These are phyloP conservation scores for Eutrema yunnanense DNA, from an alignment of 345 rosid genomes.

Conservation along the genomic window DNA sequence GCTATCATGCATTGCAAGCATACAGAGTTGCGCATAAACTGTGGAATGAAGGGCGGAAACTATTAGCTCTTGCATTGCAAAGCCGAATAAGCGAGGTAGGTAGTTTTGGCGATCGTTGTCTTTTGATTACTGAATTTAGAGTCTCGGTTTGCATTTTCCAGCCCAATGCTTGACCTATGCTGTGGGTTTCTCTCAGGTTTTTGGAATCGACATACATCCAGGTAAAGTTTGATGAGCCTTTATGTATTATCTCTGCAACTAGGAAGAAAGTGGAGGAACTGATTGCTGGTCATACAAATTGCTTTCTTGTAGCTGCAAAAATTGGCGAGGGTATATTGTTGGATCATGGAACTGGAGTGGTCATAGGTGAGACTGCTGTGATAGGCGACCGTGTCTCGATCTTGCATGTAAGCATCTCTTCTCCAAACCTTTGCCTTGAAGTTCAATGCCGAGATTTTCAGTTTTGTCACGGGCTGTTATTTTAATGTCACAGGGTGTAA, in stretches of 20 bases:
- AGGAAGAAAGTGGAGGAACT: not conserved
- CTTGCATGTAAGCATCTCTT: slow-evolving; percentile 60
- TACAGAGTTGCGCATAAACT: slow-evolving; percentile 77
- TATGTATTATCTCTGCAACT: not conserved
- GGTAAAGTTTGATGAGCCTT: slow-evolving; percentile 37
- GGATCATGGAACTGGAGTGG: slow-evolving; percentile 92
- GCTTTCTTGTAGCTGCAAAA: slow-evolving; percentile 55
- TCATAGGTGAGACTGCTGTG: slow-evolving; percentile 88
- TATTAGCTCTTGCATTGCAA: slow-evolving; percentile 79
- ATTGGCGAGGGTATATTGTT: slow-evolving; percentile 84
- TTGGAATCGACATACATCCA: slow-evolving; percentile 95
- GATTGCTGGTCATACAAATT: not conserved
- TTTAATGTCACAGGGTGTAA: slow-evolving; percentile 52
- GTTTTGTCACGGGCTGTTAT: not conserved
- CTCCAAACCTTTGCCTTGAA: not conserved
- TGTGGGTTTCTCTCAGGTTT: slow-evolving; percentile 49
- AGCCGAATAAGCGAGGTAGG: slow-evolving; percentile 98
- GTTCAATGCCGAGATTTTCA: not conserved
- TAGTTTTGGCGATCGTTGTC: slow-evolving; percentile 7
- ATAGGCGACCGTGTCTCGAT: slow-evolving; percentile 71
- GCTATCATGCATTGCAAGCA: slow-evolving; percentile 80
- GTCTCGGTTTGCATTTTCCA: not conserved
- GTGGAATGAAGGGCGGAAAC: slow-evolving; percentile 82
- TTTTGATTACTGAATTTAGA: not conserved
- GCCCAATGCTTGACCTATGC: not conserved